Percentiles rank a stretch among this genome's conserved stretches.
Evolutionary conservation across 345 rosid genomes (phyloP).

Genomic region (Brassica carinata): DNA sequence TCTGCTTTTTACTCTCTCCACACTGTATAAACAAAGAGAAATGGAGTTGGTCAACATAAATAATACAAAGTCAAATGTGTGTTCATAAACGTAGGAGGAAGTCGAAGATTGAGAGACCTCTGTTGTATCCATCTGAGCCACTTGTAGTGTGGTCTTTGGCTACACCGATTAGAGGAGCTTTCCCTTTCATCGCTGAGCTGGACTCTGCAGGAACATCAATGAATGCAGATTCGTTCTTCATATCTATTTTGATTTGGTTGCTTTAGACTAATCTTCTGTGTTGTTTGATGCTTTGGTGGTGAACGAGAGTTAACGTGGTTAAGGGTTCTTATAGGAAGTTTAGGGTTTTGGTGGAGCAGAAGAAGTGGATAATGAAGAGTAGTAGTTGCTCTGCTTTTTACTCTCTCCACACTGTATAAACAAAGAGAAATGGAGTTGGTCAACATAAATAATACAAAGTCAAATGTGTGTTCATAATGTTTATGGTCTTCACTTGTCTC

Average conservation of each 20-base stretch:
- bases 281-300: constrained; percentile 26
- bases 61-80: constrained; percentile 15
- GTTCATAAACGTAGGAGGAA: constrained; percentile 64
- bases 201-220: constrained; percentile 43
- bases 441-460: constrained; percentile 11
- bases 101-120: constrained; percentile 71
- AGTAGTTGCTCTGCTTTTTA: constrained; percentile 40
- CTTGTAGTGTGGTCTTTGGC: constrained; percentile 19
- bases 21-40: not conserved
- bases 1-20: constrained; percentile 34
- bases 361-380: constrained; percentile 24
- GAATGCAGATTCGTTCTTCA: constrained; percentile 35
- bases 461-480: constrained; percentile 7
- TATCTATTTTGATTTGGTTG: constrained; percentile 26
- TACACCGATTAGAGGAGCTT: constrained; percentile 38
- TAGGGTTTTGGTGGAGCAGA: constrained; percentile 38
- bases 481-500: not conserved
- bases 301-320: not conserved
- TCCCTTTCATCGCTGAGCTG: constrained; percentile 43
- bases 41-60: constrained; percentile 36
- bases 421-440: constrained; percentile 33
- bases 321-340: constrained; percentile 19
- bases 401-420: constrained; percentile 23
- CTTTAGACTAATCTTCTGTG: constrained; percentile 1
- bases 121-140: constrained; percentile 49